Base-by-base conservation (phyloP, 2,329 filamentous ascomycete species). In the Epichloe baconii region DNA sequence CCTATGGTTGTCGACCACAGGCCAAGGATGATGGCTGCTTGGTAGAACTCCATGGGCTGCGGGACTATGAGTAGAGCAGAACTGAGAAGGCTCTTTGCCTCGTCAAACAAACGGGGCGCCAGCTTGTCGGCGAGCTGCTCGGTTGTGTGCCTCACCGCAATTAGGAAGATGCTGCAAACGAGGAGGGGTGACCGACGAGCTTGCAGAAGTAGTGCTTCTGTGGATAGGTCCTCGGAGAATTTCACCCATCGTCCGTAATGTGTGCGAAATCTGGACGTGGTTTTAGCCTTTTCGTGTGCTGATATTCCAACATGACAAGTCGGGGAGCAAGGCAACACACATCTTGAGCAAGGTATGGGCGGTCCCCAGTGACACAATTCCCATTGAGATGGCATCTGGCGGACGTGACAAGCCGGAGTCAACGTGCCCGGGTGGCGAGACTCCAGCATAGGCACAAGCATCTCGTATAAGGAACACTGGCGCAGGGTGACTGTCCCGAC, bases 1-100 rank as follows among this genome's bases (percentile, higher is more conserved):
- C 59, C 61, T 4, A 62, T 57, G 1, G 60, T 62, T 0, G 60
- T 62, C 0, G 60, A 63, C 61, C 61, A 63, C 0, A 63, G 47
- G 17, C 60, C 61, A 1, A 62, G 42, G 15, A 63, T 56, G 0
- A 63, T 49, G 0, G 49, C 44, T 1, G 60, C 58, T 3, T 62
- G 61, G n/a, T 62, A 62, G 41, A 57, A 60, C 17, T 59, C 59
- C 3, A 58, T 50, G 0, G 45, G 31, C 23, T 61, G 59, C 0
- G 55, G 53, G 0, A 58, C 55, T 1, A 50, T 46, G 0, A 63
- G 53, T 1, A 63, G 17, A 1, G 56, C 53, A 0, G 52, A 10
- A 1, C 55, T 49, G 0, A 61, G 36, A 1, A 62, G 56, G 0
- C 52, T 37, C 36, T 61, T 59, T 3, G 57, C 54, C 37, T 63